Conservation (phyloP, 2,329 filamentous ascomycete species). For the Trichophyton rubrum region DNA sequence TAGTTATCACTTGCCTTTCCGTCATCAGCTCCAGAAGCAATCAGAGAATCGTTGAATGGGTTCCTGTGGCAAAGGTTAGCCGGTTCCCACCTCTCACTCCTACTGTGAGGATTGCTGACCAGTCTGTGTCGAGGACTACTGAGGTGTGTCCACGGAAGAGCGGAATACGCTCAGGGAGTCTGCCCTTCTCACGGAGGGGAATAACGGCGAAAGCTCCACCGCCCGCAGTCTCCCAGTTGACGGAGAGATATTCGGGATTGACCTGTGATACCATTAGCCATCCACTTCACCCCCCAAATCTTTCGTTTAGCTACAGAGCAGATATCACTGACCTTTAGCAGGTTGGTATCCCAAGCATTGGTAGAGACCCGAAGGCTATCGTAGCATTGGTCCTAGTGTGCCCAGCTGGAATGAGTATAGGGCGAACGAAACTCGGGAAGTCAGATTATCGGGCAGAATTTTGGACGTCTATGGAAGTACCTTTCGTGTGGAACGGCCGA, state of each 20-base stretch:
- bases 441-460: slow-evolving; percentile 3
- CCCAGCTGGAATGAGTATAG: neutral
- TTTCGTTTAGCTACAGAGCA: slow-evolving; percentile 10
- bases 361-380: slow-evolving; percentile 94
- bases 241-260: slow-evolving; percentile 88
- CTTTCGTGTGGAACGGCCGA: slow-evolving; percentile 88
- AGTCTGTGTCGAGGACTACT: slow-evolving; percentile 92
- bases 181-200: slow-evolving; percentile 76
- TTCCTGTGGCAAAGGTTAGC: slow-evolving; percentile 47
- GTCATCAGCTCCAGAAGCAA: slow-evolving; percentile 91
- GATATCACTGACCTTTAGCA: slow-evolving; percentile 65
- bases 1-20: slow-evolving; percentile 50
- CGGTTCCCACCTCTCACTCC: neutral
- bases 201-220: slow-evolving; percentile 96
- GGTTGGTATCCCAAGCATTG: slow-evolving; percentile 98
- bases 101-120: slow-evolving; percentile 42
- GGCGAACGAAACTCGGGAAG: neutral
- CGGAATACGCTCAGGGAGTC: slow-evolving; percentile 82
- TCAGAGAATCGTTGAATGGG: slow-evolving; percentile 85
- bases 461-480: slow-evolving; percentile 25
- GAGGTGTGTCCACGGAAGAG: slow-evolving; percentile 94
- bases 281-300: neutral
- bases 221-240: slow-evolving; percentile 96
- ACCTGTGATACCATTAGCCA: slow-evolving; percentile 43
- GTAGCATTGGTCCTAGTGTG: slow-evolving; percentile 72